Evolutionary conservation across 1,139 yeast species (phyloP).

Genomic region (Debaryomyces psychrophilus): DNA sequence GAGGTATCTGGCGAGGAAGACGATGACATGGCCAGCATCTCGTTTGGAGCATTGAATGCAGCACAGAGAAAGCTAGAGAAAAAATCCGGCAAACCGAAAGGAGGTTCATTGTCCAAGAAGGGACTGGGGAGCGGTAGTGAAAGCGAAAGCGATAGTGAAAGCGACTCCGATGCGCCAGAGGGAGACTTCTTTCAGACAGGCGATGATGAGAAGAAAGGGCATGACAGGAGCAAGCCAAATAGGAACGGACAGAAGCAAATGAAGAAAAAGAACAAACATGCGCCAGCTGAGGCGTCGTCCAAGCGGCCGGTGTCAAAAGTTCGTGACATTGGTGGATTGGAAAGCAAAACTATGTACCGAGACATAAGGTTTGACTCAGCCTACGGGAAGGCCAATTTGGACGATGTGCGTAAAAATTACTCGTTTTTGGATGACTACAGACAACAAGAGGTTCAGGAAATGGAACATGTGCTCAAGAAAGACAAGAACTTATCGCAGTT

Average conservation of each 20-base stretch:
- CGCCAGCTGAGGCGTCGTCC: slow-evolving; percentile 75
- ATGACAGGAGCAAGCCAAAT: slow-evolving; percentile 13
- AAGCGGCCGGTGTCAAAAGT: slow-evolving; percentile 71
- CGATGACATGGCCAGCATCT: slow-evolving; percentile 27
- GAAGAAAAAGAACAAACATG: slow-evolving; percentile 62
- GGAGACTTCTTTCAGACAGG: slow-evolving; percentile 10
- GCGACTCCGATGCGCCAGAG: slow-evolving; percentile 25
- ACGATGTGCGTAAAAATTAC: slow-evolving; percentile 71
- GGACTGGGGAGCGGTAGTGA: slow-evolving; percentile 14
- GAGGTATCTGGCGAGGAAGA: slow-evolving; percentile 12
- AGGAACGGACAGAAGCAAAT: slow-evolving; percentile 14
- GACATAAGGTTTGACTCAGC: slow-evolving; percentile 93
- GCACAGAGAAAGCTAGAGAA: slow-evolving; percentile 55
- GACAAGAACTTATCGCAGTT: slow-evolving; percentile 50
- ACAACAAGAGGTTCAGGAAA: slow-evolving; percentile 64
- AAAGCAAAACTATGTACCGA: slow-evolving; percentile 52
- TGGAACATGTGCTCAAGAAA: slow-evolving; percentile 60
- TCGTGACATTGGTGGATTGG: slow-evolving; percentile 76
- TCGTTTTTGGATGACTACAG: slow-evolving; percentile 86
- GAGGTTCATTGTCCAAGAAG: slow-evolving; percentile 10
- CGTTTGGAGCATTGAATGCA: slow-evolving; percentile 61
- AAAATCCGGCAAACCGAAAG: slow-evolving; percentile 25
- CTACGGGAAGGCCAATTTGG: slow-evolving; percentile 77
- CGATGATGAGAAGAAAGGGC: slow-evolving; percentile 8
- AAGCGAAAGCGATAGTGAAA: slow-evolving; percentile 20